Conservation (phyloP, 2,329 filamentous ascomycete species). For the Fusarium humuli region DNA sequence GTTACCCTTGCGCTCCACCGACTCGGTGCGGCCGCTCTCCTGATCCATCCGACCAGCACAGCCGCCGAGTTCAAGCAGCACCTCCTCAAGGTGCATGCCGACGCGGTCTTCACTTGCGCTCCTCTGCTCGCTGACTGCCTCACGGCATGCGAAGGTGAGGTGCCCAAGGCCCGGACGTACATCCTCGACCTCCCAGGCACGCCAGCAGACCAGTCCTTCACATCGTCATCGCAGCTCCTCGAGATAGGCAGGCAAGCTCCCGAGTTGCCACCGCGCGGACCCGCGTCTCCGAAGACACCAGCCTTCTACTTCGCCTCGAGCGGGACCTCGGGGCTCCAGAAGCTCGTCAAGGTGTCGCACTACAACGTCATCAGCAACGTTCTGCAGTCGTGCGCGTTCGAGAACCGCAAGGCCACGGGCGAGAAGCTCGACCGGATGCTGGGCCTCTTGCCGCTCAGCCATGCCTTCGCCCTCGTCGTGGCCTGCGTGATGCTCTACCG, state of each 20-base stretch:
- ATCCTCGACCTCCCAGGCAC: constrained; percentile 10
- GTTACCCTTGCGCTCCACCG: constrained; percentile 5
- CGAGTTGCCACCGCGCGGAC: constrained; percentile 2
- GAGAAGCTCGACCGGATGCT: constrained; percentile 11
- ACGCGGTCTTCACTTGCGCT: constrained; percentile 9
- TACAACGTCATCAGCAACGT: constrained; percentile 11
- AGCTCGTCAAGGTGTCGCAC: constrained; percentile 12
- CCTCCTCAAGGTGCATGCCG: constrained; percentile 7
- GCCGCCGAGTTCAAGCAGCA: constrained; percentile 11
- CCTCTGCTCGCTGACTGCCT: constrained; percentile 7
- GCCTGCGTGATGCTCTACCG: constrained; percentile 12
- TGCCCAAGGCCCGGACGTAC: constrained; percentile 3
- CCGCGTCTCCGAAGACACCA: constrained; percentile 1
- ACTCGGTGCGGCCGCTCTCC: constrained; percentile 7
- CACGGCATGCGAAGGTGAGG: constrained; percentile 7
- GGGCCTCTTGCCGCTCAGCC: constrained; percentile 7
- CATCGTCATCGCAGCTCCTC: constrained; percentile 5
- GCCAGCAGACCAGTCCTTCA: constrained; percentile 8
- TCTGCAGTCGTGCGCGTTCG: constrained; percentile 9
- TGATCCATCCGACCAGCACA: constrained; percentile 12
- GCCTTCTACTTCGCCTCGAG: constrained; percentile 11
- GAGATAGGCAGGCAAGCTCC: constrained; percentile 10
- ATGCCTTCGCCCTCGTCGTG: constrained; percentile 11
- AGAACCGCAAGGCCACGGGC: constrained; percentile 11
- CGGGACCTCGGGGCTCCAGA: constrained; percentile 10